Percentiles rank a stretch among this genome's conserved stretches.
phyloP scores from a whole-genome alignment of 331 rosid genomes.

The Malus hybrid region DNA sequence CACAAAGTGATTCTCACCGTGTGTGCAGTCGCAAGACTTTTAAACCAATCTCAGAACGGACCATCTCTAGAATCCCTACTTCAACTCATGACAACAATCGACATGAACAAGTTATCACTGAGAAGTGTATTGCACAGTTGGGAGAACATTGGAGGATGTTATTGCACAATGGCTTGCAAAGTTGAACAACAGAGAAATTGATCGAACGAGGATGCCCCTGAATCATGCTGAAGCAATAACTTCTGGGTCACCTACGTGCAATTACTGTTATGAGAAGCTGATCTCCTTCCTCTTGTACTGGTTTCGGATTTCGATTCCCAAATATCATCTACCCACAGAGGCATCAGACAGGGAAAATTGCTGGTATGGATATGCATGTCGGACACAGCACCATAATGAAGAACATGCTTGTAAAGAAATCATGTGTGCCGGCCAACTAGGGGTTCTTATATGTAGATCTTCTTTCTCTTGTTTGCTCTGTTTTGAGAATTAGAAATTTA shows the following conservation, averaged over 20 bases:
- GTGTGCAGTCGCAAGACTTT: constrained; percentile 60
- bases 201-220: constrained; percentile 8
- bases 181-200: constrained; percentile 44
- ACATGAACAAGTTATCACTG: constrained; percentile 75
- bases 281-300: constrained; percentile 80
- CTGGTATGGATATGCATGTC: constrained; percentile 37
- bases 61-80: no score
- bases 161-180: constrained; percentile 15
- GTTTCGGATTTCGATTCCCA: constrained; percentile 67
- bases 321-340: constrained; percentile 44
- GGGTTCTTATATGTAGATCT: not conserved
- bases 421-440: no score
- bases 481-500: not conserved
- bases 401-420: constrained; percentile 39
- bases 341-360: constrained; percentile 68
- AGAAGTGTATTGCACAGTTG: constrained; percentile 63
- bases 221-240: no score
- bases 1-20: constrained; percentile 33
- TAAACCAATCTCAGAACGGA: constrained; percentile 51
- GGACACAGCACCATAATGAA: no score
- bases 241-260: no score
- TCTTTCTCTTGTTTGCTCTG: not conserved
- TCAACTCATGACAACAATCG: constrained; percentile 62
- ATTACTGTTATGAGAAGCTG: constrained; percentile 24
- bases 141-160: constrained; percentile 62